phyloP scores from a whole-genome alignment of 768 basidiomycete species.

The Tulasnella sp. region DNA sequence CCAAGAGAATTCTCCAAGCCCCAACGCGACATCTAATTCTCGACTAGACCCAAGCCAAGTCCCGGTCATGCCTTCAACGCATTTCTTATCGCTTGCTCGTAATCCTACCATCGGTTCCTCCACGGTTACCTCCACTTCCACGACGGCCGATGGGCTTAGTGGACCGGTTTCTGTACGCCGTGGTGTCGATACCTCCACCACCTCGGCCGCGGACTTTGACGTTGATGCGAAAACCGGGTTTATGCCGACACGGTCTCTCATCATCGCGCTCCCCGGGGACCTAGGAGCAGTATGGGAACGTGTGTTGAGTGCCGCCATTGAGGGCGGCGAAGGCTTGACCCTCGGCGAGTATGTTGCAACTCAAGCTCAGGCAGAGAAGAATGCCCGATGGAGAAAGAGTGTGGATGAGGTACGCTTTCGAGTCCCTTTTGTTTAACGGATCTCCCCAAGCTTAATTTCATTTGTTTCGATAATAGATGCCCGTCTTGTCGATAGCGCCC shows the following conservation, averaged over 20 bases:
- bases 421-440: neutral
- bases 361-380: constrained; percentile 41
- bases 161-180: constrained; percentile 20
- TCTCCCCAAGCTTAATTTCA: constrained; percentile 21
- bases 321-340: constrained; percentile 34
- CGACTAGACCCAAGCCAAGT: neutral
- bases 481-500: constrained; percentile 49
- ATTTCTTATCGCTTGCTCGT: constrained; percentile 18
- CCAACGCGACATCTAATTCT: neutral
- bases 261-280: constrained; percentile 47
- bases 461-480: constrained; percentile 45
- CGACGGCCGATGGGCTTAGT: neutral
- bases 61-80: constrained; percentile 11
- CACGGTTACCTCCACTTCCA: constrained; percentile 2
- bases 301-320: constrained; percentile 44
- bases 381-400: constrained; percentile 59
- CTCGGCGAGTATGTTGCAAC: constrained; percentile 44
- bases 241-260: constrained; percentile 72
- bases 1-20: neutral
- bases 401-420: constrained; percentile 50
- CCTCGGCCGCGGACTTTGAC: constrained; percentile 83
- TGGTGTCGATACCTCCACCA: constrained; percentile 48
- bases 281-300: constrained; percentile 68
- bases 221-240: constrained; percentile 88
- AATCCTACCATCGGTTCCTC: constrained; percentile 5